Conservation (phyloP, 2,329 filamentous ascomycete genomes). For the Passalora sequoiae region DNA sequence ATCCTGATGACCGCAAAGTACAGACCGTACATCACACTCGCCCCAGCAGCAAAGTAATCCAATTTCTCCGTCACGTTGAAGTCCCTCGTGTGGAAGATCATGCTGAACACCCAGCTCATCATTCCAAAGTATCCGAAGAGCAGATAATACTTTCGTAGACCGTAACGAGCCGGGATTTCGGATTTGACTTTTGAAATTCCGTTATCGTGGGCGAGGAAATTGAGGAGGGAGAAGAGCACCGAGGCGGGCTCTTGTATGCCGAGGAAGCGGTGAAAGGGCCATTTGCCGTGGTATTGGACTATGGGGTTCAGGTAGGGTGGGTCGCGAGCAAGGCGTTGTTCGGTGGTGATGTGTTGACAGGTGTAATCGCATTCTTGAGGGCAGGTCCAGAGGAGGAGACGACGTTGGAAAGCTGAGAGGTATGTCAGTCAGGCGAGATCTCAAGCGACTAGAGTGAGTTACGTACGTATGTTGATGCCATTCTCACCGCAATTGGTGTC, state of each 20-base stretch:
- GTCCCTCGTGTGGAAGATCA: constrained; percentile 89
- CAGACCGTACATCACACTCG: constrained; percentile 81
- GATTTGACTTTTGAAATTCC: constrained; percentile 68
- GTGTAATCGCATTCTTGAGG: constrained; percentile 94
- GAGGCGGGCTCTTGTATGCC: constrained; percentile 94
- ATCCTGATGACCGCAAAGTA: constrained; percentile 80
- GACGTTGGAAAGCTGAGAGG: constrained; percentile 67
- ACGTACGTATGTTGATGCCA: constrained; percentile 66
- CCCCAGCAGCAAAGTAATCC: constrained; percentile 93
- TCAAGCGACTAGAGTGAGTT: too few species aligned
- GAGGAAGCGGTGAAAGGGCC: constrained; percentile 86
- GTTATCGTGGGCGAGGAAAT: constrained; percentile 76
- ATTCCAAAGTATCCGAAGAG: constrained; percentile 75
- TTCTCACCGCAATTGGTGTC: constrained; percentile 70
- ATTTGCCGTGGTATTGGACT: constrained; percentile 96
- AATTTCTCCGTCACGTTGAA: constrained; percentile 81
- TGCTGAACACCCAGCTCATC: constrained; percentile 78
- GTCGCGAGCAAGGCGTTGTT: constrained; percentile 59
- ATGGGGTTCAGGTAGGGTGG: constrained; percentile 61
- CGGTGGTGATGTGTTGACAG: constrained; percentile 89
- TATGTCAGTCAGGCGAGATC: constrained; percentile 17
- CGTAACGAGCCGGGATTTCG: constrained; percentile 65
- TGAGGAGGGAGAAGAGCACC: constrained; percentile 87
- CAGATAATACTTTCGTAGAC: constrained; percentile 74
- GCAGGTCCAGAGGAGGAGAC: constrained; percentile 87